Evolutionary conservation across 2,329 filamentous ascomycete genomes (phyloP), one percentile per base, ranked within the genome.

Genomic region (Phaeosphaeriaceae sp.): DNA sequence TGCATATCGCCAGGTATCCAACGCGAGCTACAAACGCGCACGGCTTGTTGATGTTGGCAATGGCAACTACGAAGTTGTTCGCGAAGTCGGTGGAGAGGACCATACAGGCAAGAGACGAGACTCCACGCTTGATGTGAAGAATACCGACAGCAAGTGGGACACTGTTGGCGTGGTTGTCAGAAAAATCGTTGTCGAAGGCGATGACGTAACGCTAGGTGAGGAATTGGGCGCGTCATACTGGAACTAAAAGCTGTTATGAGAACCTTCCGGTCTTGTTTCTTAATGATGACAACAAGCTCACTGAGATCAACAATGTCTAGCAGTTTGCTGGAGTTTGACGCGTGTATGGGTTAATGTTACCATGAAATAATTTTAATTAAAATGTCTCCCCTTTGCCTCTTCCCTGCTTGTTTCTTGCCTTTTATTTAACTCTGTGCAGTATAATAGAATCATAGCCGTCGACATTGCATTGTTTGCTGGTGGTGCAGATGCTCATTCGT

Each of bases 1-100:
- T 16, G 66, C 65, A 0, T 51, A 60, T 9, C 54, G 68, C 2
- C 58, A 67, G 42, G 64, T 71, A 11, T 63, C 56, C 12, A 71
- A 71, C 50, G 67, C 68, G 20, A 70, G 66, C 43, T 72, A 71
- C 53, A 71, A 67, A 56, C 70, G 68, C 16, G 70, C 70, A 2
- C 50, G 56, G 28, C 58, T 72, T 13, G 60, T 67, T 4, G 68
- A 70, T 38, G 52, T 61, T 2, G 69, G 68, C 13, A 58, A 63
- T 28, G 56, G 58, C 8, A 64, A 65, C 15, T 71, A 53, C 50
- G 68, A 72, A 49, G 67, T 72, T 3, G 55, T 66, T 8, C 58
- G 68, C 11, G 67, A 71, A 41, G 57, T 70, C 16, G 64, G 64
- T 20, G 63, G 63, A 1, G 60, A 67, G 38, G 61, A 59, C 5